phyloP scores from a whole-genome alignment of 1,284 basidiomycete species.

The Cystobasidium pallidum region DNA sequence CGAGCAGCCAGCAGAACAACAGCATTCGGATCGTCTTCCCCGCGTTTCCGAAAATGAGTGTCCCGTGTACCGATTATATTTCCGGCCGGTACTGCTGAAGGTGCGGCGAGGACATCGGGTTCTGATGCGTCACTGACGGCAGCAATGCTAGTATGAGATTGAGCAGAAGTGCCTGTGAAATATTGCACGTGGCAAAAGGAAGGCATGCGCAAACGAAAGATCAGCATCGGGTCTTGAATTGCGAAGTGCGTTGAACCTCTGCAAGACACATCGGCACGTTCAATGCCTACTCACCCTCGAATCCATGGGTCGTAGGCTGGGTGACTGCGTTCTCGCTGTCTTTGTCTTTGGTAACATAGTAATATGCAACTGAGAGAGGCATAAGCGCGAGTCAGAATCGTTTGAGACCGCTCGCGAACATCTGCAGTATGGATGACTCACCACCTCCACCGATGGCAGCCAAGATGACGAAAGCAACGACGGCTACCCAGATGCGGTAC shows the following conservation, averaged over 20 bases:
- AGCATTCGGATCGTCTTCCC: background rate
- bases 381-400: too few species aligned
- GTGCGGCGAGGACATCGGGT: background rate
- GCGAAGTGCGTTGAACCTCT: background rate
- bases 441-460: slow-evolving; percentile 38
- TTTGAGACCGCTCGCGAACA: too few species aligned
- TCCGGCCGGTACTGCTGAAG: slow-evolving; percentile 26
- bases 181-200: too few species aligned
- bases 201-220: background rate
- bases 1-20: slow-evolving; percentile 4
- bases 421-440: slow-evolving; percentile 1
- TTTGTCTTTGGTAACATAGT: slow-evolving; percentile 33
- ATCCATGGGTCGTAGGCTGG: slow-evolving; percentile 26
- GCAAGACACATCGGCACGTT: too few species aligned
- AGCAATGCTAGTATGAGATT: background rate
- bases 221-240: background rate
- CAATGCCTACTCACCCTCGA: slow-evolving; percentile 14
- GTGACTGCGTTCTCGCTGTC: slow-evolving; percentile 6
- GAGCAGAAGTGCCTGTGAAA: background rate
- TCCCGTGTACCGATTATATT: slow-evolving; percentile 6
- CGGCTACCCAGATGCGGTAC: slow-evolving; percentile 36
- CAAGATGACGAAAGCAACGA: slow-evolving; percentile 33
- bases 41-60: background rate
- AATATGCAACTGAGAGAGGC: slow-evolving; percentile 41
- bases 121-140: background rate